A percentile compares a stretch with the other conserved stretches of the same genome.
phyloP scores from a whole-genome alignment of 192 early-diverging fungal species.

The Backusella sp. region DNA sequence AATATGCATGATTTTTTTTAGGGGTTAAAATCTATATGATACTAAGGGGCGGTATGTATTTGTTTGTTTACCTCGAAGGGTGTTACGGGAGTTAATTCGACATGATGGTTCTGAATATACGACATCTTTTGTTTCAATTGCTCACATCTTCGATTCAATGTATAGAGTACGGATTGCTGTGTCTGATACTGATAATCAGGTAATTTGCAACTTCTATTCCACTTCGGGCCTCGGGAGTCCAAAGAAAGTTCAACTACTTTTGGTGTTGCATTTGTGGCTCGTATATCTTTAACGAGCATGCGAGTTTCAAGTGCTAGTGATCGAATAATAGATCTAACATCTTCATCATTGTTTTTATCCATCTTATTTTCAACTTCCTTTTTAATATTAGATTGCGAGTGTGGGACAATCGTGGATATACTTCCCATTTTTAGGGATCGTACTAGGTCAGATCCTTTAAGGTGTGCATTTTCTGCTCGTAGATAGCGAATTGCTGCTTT shows the following conservation, averaged over 20 bases:
- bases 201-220: constrained; percentile 44
- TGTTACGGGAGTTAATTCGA: not conserved
- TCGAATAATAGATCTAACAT: constrained; percentile 15
- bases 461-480: constrained; percentile 77
- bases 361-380: not conserved
- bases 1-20: not conserved
- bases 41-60: not conserved
- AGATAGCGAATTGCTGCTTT: constrained; percentile 74
- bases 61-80: constrained; percentile 1
- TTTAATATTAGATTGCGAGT: not conserved
- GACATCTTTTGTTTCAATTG: constrained; percentile 40
- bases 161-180: constrained; percentile 53
- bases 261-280: constrained; percentile 45
- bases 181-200: constrained; percentile 56
- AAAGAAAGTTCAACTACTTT: constrained; percentile 48
- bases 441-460: constrained; percentile 64
- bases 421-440: constrained; percentile 34
- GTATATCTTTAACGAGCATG: constrained; percentile 46
- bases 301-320: constrained; percentile 48
- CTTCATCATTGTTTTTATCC: not conserved
- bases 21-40: not conserved
- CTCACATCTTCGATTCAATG: constrained; percentile 49
- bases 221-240: constrained; percentile 24
- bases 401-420: constrained; percentile 2
- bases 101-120: not conserved